Conservation (phyloP, 2,329 filamentous ascomycete species). For the Alternaria viburni region DNA sequence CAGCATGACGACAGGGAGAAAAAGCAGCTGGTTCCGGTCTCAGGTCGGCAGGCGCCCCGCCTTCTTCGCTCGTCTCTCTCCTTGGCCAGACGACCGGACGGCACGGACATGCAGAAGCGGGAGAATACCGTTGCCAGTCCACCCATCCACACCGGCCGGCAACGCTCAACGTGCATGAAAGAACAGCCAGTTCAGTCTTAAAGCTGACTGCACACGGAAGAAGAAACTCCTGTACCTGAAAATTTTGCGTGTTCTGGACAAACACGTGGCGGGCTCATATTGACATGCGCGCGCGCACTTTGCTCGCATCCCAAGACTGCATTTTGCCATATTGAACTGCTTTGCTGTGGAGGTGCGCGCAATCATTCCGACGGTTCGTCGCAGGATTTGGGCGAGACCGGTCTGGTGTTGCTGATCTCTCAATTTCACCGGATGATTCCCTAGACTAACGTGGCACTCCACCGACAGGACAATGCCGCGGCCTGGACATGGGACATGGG, state of each 20-base stretch:
- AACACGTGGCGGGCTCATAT: conserved; percentile 7
- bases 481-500: not conserved
- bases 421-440: conserved; percentile 10
- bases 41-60: conserved; percentile 26
- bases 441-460: conserved; percentile 9
- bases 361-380: conserved; percentile 7
- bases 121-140: conserved; percentile 31
- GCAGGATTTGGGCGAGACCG: conserved; percentile 5
- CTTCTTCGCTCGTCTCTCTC: conserved; percentile 11
- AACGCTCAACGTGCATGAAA: conserved; percentile 36
- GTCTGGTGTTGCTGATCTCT: conserved; percentile 14
- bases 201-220: conserved; percentile 1
- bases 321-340: conserved; percentile 12
- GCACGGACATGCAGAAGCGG: conserved; percentile 37
- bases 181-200: conserved; percentile 30
- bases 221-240: conserved; percentile 1
- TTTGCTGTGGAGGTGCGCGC: not conserved
- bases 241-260: not conserved
- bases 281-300: not conserved
- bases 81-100: conserved; percentile 18
- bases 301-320: conserved; percentile 1
- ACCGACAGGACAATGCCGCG: conserved; percentile 5
- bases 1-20: conserved; percentile 42
- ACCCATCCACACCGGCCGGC: conserved; percentile 11
- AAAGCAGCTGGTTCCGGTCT: conserved; percentile 22